phyloP scores from a whole-genome alignment of 768 basidiomycete genomes.

The Calocera viscosa region DNA sequence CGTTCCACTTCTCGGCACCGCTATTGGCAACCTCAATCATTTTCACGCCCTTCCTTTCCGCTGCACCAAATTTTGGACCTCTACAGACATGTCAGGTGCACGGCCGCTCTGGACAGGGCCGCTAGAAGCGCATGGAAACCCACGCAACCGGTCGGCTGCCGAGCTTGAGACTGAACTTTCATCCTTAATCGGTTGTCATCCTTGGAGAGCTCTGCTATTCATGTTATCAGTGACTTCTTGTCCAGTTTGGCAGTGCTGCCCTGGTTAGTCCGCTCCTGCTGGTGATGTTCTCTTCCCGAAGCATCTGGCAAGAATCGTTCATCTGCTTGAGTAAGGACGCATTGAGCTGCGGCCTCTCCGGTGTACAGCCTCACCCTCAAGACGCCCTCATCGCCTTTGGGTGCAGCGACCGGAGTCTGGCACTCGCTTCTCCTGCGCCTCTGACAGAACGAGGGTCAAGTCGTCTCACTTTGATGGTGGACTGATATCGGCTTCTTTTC shows the following conservation, averaged over 20 bases:
- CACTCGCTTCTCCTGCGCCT: background rate
- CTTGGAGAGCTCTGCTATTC: background rate
- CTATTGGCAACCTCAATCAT: background rate
- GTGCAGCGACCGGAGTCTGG: background rate
- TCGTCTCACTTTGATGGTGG: background rate
- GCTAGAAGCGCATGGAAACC: background rate
- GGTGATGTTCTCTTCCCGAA: too few relatives aligned
- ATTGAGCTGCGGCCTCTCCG: too few relatives aligned
- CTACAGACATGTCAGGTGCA: background rate
- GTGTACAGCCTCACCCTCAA: too few relatives aligned
- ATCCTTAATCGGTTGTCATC: background rate
- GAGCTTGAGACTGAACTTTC: conserved; percentile 1
- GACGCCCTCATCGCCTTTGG: background rate
- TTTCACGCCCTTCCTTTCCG: background rate
- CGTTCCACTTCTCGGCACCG: conserved; percentile 1
- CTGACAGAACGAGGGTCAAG: background rate
- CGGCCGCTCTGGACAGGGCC: background rate
- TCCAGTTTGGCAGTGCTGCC: too few relatives aligned
- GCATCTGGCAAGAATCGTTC: too few relatives aligned
- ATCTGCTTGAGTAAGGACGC: too few relatives aligned
- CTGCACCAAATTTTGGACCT: background rate
- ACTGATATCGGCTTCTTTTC: background rate
- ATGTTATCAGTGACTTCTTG: too few relatives aligned
- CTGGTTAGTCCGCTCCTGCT: too few relatives aligned
- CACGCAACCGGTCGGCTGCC: background rate